Evolutionary conservation across 1,284 basidiomycete species (phyloP).

Genomic region (Trametes polyzona): DNA sequence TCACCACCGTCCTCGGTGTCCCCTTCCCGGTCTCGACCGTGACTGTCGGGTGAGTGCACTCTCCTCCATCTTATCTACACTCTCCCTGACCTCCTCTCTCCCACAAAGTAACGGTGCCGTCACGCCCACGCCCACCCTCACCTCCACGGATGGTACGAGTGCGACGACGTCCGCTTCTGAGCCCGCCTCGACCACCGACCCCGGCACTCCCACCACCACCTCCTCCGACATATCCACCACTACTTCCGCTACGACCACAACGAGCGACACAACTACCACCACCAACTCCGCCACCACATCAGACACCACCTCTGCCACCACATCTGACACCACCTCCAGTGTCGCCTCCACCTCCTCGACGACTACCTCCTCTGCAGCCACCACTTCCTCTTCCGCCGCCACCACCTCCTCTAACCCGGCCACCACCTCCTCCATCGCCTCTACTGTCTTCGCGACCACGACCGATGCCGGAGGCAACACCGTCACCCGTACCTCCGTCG

Average conservation of each 20-base stretch:
- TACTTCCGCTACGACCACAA: background rate
- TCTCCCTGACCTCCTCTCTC: background rate
- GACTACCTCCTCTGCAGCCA: slow-evolving; percentile 10
- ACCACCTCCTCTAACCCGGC: slow-evolving; percentile 2
- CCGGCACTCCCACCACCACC: background rate
- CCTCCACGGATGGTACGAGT: background rate
- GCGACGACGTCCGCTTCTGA: background rate
- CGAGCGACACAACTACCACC: slow-evolving; percentile 2
- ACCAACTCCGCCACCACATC: background rate
- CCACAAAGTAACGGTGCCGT: no score
- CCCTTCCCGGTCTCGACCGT: background rate
- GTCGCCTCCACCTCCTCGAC: slow-evolving; percentile 17
- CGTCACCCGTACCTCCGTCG: slow-evolving; percentile 15
- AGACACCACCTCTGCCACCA: background rate
- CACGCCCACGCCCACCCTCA: background rate
- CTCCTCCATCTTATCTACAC: background rate
- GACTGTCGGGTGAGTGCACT: slow-evolving; percentile 4
- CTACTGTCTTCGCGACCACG: slow-evolving; percentile 10
- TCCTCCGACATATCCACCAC: slow-evolving; percentile 19
- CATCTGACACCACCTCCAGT: slow-evolving; percentile 10
- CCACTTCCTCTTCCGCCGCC: slow-evolving; percentile 8
- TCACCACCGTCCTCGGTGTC: background rate
- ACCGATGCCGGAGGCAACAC: slow-evolving; percentile 15
- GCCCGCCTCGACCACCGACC: background rate
- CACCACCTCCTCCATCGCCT: background rate